These are phyloP conservation scores for Umbelopsis ramanniana DNA, from an alignment of 192 early-diverging fungal species.

Conservation along the genomic window DNA sequence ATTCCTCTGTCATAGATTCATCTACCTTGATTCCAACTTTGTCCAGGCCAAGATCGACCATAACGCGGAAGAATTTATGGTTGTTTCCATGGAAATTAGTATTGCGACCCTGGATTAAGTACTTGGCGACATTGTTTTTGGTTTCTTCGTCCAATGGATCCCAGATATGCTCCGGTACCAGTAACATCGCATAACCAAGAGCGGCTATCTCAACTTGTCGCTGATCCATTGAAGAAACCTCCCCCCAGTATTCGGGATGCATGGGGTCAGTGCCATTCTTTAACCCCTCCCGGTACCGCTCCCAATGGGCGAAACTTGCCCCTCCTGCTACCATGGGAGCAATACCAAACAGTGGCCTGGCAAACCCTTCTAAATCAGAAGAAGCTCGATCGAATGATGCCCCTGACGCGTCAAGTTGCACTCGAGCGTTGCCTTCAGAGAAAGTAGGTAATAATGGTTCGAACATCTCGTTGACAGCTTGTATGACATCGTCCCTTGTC, in stretches of 20 bases:
- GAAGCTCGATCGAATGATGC: not conserved
- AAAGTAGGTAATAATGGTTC: slow-evolving; percentile 1
- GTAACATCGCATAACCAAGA: slow-evolving; percentile 3
- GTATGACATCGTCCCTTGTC: slow-evolving; percentile 20
- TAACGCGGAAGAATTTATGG: slow-evolving; percentile 1
- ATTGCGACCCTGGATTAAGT: not conserved
- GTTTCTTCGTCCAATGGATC: slow-evolving; percentile 12
- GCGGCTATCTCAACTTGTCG: slow-evolving; percentile 17
- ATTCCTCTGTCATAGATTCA: slow-evolving; percentile 1
- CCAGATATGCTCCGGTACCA: slow-evolving; percentile 15
- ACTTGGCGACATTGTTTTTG: not conserved
- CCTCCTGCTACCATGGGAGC: slow-evolving; percentile 20
- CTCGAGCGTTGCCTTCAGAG: slow-evolving; percentile 14
- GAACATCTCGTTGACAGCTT: slow-evolving; percentile 7
- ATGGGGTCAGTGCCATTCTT: not conserved
- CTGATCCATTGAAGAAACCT: not conserved
- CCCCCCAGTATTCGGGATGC: slow-evolving; percentile 14
- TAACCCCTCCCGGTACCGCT: not conserved
- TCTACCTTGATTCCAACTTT: slow-evolving; percentile 9
- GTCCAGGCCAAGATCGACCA: slow-evolving; percentile 18
- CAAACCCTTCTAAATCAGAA: slow-evolving; percentile 19
- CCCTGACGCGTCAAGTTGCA: not conserved
- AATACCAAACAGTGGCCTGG: slow-evolving; percentile 17
- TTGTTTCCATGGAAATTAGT: slow-evolving; percentile 6
- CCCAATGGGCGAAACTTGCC: slow-evolving; percentile 3